Base-by-base conservation (phyloP, 1,139 yeast genomes). In the Kodamaea anthophila region DNA sequence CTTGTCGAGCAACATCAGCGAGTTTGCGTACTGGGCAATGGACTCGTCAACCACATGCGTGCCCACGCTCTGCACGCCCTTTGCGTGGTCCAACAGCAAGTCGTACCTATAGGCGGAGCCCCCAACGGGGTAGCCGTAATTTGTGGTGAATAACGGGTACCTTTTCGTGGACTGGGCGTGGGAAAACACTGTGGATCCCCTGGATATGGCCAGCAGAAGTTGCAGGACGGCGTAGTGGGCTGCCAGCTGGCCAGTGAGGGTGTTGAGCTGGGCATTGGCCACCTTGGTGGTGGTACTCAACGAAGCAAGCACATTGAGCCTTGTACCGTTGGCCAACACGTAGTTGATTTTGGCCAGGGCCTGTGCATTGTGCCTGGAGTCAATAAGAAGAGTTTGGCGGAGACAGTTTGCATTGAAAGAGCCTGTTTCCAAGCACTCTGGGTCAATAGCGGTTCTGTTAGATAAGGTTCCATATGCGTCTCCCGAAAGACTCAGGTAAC, bases 381-480 rank as follows among this genome's bases (percentile, higher is more conserved):
- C 33, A 31, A 23, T 26, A 9, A 16, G 18, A 6, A 16, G 18
- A 16, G 9, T 6, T 16, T n/a, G n/a, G n/a, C n/a, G n/a, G n/a
- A n/a, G n/a, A n/a, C n/a, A n/a, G n/a, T n/a, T n/a, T n/a, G n/a
- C n/a, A n/a, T n/a, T n/a, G n/a, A n/a, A n/a, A n/a, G n/a, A n/a
- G n/a, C n/a, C n/a, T n/a, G n/a, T n/a, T n/a, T n/a, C n/a, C n/a
- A n/a, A n/a, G n/a, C n/a, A n/a, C n/a, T n/a, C n/a, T n/a, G n/a
- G n/a, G n/a, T 6, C 14, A n/a, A 15, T 15, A 5, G 20, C 13
- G 5, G 29, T 46, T n/a, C 49, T 42, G n/a, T 42, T 32, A 1
- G 52, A 26, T 2, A 70, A 40, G n/a, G 47, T 48, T 31, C 81
- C 82, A 11, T 46, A 36, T 11, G 67, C 53, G 15, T 44, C 47